Evolutionary conservation across 2,329 filamentous ascomycete genomes (phyloP), one percentile per base, ranked within the genome.

Genomic region (Fusarium guadeloupense): DNA sequence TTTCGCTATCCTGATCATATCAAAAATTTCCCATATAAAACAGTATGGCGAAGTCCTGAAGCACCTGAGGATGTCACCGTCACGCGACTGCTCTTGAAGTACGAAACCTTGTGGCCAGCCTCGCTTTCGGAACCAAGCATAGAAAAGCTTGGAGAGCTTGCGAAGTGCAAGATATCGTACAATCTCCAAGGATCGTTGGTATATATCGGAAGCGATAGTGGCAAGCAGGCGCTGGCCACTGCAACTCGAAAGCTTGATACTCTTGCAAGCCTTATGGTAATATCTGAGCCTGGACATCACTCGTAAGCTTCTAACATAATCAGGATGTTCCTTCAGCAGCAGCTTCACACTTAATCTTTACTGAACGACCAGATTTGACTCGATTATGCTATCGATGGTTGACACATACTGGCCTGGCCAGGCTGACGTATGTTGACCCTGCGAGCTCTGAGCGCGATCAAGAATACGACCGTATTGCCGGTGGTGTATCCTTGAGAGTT

Each of bases 11-110:
- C 73, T 0, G 38, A 42, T 1, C 26, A 37, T 0, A 67, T 75
- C 25, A 39, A 54, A 5, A 1, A 17, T 4, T 20, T 69, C 4
- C 26, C 44, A 1, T 44, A 59, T 47, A 74, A 67, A 42, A 26
- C 50, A 4, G 39, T 66, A 1, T 75, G 73, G 73, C 56, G 69
- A 54, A 64, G 68, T 2, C 50, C 72, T 1, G 64, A 70, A 21
- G 17, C 34, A 4, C 23, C 28, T 5, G 34, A 54, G 4, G 64
- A 54, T 0, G 30, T 54, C 12, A 56, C 41, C 2, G 21, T 71
- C 13, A 20, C 30, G 3, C 45, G 33, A 6, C 47, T 73, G 16
- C 46, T 71, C 2, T 48, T 48, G 1, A 48, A 39, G 13, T 72
- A 60, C 25, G 44, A 59, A 13, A 49, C 40, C 10, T 28, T 72